Evolutionary conservation across 2,329 filamentous ascomycete species (phyloP).

Genomic region (Cyphellophora attinorum): DNA sequence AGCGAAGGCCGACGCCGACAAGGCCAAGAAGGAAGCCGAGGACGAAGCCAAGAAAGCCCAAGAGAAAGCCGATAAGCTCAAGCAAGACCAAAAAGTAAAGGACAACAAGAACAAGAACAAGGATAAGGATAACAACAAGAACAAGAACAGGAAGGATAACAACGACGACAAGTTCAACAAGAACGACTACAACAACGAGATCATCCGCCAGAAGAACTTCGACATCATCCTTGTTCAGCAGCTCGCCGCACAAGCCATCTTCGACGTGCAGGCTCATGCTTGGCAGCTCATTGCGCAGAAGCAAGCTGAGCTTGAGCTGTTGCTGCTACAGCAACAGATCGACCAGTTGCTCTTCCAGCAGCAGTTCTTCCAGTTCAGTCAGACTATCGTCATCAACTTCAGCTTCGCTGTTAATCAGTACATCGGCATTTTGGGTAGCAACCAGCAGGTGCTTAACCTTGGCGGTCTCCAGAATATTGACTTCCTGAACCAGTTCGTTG

Average conservation of each 20-base stretch:
- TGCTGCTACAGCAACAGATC: not conserved
- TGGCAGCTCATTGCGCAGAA: no score
- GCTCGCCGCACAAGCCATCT: no score
- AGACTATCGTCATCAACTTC: constrained; percentile 1
- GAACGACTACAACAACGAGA: not conserved
- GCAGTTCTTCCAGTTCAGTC: not conserved
- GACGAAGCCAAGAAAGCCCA: no score
- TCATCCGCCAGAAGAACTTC: not conserved
- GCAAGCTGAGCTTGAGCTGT: no score
- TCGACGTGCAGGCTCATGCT: no score
- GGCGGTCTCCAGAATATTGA: not conserved
- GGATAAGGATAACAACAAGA: not conserved
- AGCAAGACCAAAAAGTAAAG: not conserved
- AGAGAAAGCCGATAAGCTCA: no score
- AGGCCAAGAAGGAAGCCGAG: not conserved
- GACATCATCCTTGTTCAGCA: no score
- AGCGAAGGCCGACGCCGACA: not conserved
- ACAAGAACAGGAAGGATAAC: not conserved
- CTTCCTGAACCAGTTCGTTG: not conserved
- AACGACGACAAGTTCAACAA: not conserved
- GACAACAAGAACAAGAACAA: constrained; percentile 1
- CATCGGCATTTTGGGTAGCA: not conserved
- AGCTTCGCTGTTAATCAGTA: not conserved
- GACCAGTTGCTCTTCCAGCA: not conserved
- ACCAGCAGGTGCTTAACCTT: not conserved